Evolutionary conservation across 148 eudicot genomes (phyloP), one percentile per base, ranked within the genome.

Genomic region (Limonium bicolor): DNA sequence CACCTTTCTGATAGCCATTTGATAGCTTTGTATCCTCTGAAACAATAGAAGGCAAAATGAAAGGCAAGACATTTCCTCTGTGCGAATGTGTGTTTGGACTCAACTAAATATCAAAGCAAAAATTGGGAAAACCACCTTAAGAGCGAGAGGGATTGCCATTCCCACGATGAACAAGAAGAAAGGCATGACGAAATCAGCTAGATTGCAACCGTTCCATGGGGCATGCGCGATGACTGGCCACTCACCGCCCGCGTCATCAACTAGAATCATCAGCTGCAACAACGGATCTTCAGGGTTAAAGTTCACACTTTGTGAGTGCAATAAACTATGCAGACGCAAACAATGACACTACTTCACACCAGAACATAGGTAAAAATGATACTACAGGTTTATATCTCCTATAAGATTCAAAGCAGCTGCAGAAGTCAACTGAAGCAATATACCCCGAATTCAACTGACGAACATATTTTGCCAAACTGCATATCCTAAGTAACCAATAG

Each of bases 161-260:
- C 96, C 96, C 31, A 87, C 94, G 38, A 82, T 87, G 54, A 87
- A 87, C 33, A 87, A 76, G 59, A 87, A 87, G 58, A 82, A 87
- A 0, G 96, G 96, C 96, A 87, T 87, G 52, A 87, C 96, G 55
- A 87, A 87, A 61, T 87, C 96, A 48, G 96, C 96, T 14, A 87
- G 77, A 34, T 73, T 71, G 72, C 82, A 76, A 12, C 96, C 94
- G 28, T 82, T 76, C 96, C 96, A 87, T 23, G 90, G 96, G 12
- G 96, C 85, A 61, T 82, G 96, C 15, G 66, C 40, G n/a, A 87
- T 82, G 66, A 56, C 66, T 29, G 94, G 94, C 88, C 88, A 87
- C 26, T 76, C 80, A 18, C 72, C 96, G 55, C 96, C 96, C 48
- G 86, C 96, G 61, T 87, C 94, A 74, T 87, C 96, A 31, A 82